phyloP scores from a whole-genome alignment of 768 basidiomycete genomes.

The Rhodotorula graminis region DNA sequence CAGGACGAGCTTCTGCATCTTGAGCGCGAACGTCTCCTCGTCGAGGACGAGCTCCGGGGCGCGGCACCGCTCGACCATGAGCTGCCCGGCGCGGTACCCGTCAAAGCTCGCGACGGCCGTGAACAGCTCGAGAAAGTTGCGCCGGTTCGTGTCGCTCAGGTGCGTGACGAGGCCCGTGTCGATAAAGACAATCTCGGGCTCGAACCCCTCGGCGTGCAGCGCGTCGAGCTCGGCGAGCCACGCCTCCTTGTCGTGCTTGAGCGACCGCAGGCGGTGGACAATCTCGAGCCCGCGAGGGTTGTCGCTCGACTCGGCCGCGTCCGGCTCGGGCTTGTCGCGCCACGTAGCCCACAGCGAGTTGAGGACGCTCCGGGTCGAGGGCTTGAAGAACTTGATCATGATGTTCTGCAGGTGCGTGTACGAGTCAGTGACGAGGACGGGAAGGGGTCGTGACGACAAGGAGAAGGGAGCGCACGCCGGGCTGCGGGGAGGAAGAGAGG shows the following conservation, averaged over 20 bases:
- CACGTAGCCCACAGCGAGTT: conserved; percentile 48
- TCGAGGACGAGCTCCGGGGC: conserved; percentile 85
- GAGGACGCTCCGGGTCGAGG: conserved; percentile 62
- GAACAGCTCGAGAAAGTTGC: conserved; percentile 95
- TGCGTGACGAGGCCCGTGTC: conserved; percentile 93
- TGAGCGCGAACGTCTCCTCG: conserved; percentile 89
- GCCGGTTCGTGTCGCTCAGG: conserved; percentile 71
- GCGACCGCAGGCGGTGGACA: conserved; percentile 62
- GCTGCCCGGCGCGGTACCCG: conserved; percentile 86
- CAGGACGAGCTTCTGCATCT: conserved; percentile 93
- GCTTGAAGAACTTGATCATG: conserved; percentile 91
- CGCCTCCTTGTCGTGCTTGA: conserved; percentile 55
- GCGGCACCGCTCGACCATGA: conserved; percentile 93
- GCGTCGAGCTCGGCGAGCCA: conserved; percentile 68
- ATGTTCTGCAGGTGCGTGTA: conserved; percentile 57
- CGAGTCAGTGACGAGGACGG: not conserved
- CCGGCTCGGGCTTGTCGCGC: conserved; percentile 50
- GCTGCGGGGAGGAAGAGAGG: not conserved
- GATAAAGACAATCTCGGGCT: conserved; percentile 91
- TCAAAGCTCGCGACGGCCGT: conserved; percentile 93
- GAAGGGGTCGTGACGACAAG: not conserved
- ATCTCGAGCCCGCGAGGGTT: conserved; percentile 50
- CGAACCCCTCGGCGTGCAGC: conserved; percentile 67
- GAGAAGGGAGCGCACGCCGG: not conserved
- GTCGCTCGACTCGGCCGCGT: conserved; percentile 37